These are phyloP conservation scores for Magnaporthales sp. DNA, from an alignment of 2,329 filamentous ascomycete genomes.

Conservation along the genomic window DNA sequence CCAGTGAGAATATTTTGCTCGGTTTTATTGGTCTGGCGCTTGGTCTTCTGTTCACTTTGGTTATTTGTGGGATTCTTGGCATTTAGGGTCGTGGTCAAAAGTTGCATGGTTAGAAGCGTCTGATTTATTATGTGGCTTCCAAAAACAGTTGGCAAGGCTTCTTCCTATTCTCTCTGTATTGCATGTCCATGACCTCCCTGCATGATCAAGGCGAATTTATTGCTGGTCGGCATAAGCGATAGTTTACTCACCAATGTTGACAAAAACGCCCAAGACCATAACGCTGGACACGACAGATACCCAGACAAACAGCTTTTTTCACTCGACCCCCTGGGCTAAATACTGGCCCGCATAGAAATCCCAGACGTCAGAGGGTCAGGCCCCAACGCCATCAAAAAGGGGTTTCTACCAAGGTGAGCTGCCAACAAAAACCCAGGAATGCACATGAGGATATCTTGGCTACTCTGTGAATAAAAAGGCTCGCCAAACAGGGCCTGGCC, in stretches of 20 bases:
- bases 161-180: neutral
- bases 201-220: neutral
- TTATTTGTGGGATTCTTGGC: neutral
- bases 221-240: neutral
- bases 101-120: conserved; percentile 3
- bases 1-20: conserved; percentile 1
- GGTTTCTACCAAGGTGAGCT: neutral
- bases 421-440: neutral
- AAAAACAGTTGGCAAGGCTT: neutral
- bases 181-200: neutral
- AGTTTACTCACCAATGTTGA: neutral
- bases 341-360: neutral
- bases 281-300: neutral
- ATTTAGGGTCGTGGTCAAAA: conserved; percentile 2
- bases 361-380: neutral
- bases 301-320: neutral
- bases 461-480: neutral
- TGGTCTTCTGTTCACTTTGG: neutral
- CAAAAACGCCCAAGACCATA: neutral
- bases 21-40: neutral
- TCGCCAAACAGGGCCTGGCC: neutral
- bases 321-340: neutral
- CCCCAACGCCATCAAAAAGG: neutral
- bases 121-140: neutral
- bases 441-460: neutral